phyloP scores from a whole-genome alignment of 2,329 filamentous ascomycete species.

The Fusarium floridanum region DNA sequence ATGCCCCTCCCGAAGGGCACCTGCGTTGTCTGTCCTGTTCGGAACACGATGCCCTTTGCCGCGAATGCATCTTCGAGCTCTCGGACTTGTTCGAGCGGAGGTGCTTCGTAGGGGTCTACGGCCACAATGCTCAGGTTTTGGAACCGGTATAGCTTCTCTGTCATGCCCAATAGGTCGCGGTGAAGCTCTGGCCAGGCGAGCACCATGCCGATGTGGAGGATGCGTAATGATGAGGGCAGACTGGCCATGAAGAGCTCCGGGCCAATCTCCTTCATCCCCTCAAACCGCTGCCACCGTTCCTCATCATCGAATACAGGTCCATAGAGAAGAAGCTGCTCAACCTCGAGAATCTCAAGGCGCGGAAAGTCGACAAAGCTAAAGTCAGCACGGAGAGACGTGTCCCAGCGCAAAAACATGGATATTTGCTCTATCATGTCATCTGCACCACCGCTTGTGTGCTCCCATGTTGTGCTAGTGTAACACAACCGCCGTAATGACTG shows the following conservation, averaged over 20 bases:
- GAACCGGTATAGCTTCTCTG: constrained; percentile 39
- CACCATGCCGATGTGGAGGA: constrained; percentile 46
- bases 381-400: constrained; percentile 41
- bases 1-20: constrained; percentile 45
- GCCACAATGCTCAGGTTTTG: constrained; percentile 41
- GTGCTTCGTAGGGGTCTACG: constrained; percentile 42
- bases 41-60: constrained; percentile 33
- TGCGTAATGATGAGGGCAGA: constrained; percentile 39
- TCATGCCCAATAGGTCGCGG: constrained; percentile 42
- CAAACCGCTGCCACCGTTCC: constrained; percentile 34
- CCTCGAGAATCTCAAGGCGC: constrained; percentile 43
- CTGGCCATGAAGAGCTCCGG: constrained; percentile 46
- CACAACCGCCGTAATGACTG: constrained; percentile 41
- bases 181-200: constrained; percentile 45
- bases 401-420: constrained; percentile 43
- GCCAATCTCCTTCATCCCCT: constrained; percentile 29
- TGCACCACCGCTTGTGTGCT: constrained; percentile 38
- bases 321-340: constrained; percentile 46
- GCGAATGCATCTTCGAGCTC: constrained; percentile 37
- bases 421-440: constrained; percentile 45
- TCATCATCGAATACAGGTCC: constrained; percentile 44
- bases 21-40: constrained; percentile 43
- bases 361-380: constrained; percentile 45
- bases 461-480: constrained; percentile 45
- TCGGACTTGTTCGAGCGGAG: constrained; percentile 31